Evolutionary conservation across 345 rosid species (phyloP).

Genomic region (Triadica sebifera): DNA sequence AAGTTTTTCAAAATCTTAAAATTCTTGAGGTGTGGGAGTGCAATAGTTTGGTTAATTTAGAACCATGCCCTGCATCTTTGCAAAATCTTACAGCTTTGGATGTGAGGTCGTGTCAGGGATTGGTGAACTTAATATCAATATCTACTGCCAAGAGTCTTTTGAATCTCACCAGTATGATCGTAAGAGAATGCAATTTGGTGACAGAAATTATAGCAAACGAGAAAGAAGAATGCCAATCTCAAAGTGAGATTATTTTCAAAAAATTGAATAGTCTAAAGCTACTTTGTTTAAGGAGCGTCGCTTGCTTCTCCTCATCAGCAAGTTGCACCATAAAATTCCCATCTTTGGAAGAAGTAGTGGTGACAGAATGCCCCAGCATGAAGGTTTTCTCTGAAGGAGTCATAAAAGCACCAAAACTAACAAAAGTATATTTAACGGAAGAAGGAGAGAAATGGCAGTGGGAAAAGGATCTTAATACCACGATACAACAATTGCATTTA

Average conservation of each 20-base stretch:
- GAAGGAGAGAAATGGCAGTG: too few relatives aligned
- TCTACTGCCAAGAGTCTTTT: constrained; percentile 14
- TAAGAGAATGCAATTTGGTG: constrained; percentile 15
- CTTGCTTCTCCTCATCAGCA: not conserved
- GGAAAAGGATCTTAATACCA: too few relatives aligned
- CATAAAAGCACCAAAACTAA: too few relatives aligned
- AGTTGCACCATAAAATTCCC: constrained; percentile 8
- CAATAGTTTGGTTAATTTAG: constrained; percentile 4
- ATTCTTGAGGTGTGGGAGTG: constrained; percentile 7
- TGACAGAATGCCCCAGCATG: not conserved
- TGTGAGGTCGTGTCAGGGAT: constrained; percentile 6
- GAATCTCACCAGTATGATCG: constrained; percentile 12
- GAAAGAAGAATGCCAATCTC: not conserved
- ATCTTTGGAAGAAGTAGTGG: constrained; percentile 3
- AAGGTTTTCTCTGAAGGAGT: not conserved
- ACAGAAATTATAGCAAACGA: constrained; percentile 10
- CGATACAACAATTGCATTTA: too few relatives aligned
- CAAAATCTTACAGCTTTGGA: not conserved
- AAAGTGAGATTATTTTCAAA: constrained; percentile 8
- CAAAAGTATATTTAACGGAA: too few relatives aligned
- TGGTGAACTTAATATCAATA: not conserved
- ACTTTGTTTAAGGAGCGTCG: constrained; percentile 1
- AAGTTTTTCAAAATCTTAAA: not conserved
- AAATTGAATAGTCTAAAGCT: not conserved
- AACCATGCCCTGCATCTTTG: constrained; percentile 14